These are phyloP conservation scores for Canna indica DNA, from an alignment of 176 grass and related monocot species.

Conservation along the genomic window DNA sequence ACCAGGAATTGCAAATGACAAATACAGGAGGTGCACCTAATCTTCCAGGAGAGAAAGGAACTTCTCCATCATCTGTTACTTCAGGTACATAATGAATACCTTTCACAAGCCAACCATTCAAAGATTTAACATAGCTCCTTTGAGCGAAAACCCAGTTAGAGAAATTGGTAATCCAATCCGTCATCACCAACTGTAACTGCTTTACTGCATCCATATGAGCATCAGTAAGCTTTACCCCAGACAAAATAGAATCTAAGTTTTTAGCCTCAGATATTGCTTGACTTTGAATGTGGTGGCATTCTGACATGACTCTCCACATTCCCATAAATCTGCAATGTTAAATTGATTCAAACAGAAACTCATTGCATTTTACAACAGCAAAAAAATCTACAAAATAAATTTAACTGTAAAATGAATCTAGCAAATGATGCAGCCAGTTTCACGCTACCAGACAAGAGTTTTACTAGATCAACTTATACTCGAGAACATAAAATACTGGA, in stretches of 20 bases:
- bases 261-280: slow-evolving; percentile 79
- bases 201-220: slow-evolving; percentile 52
- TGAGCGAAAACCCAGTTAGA: slow-evolving; percentile 61
- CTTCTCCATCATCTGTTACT: slow-evolving; percentile 69
- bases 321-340: slow-evolving; percentile 51
- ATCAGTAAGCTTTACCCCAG: slow-evolving; percentile 46
- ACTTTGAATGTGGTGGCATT: slow-evolving; percentile 84
- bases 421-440: not conserved
- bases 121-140: slow-evolving; percentile 46
- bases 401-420: not conserved
- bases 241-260: slow-evolving; percentile 66
- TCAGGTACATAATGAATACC: slow-evolving; percentile 65
- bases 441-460: not conserved
- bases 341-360: not conserved
- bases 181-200: slow-evolving; percentile 47
- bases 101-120: slow-evolving; percentile 67
- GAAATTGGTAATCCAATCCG: slow-evolving; percentile 72
- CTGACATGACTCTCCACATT: slow-evolving; percentile 73
- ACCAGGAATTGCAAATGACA: slow-evolving; percentile 80
- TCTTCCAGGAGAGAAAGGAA: slow-evolving; percentile 87
- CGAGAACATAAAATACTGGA: not conserved
- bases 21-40: slow-evolving; percentile 82
- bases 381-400: not conserved
- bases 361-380: not conserved
- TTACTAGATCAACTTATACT: not conserved